These are phyloP conservation scores for Cyberlindnera maritima DNA, from an alignment of 805 yeast species.

Conservation along the genomic window DNA sequence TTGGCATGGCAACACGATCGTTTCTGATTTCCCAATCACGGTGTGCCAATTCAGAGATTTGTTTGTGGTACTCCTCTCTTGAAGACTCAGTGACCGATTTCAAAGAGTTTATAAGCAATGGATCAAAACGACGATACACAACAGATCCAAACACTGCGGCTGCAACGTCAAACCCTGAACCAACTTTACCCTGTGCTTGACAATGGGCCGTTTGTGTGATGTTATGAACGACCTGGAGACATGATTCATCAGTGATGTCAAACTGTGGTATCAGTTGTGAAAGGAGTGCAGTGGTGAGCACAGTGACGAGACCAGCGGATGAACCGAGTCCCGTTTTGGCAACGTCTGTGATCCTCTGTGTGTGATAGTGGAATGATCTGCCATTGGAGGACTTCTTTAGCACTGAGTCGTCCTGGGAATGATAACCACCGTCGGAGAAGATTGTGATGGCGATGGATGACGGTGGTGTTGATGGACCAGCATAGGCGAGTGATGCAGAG, in stretches of 20 bases:
- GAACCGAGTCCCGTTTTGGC: constrained; percentile 96
- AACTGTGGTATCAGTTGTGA: constrained; percentile 41
- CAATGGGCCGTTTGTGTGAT: constrained; percentile 89
- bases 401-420: constrained; percentile 60
- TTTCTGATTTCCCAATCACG: constrained; percentile 62
- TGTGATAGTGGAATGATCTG: constrained; percentile 58
- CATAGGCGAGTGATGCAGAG: constrained; percentile 51
- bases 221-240: constrained; percentile 60
- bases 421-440: constrained; percentile 86
- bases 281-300: constrained; percentile 66
- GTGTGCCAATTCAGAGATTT: constrained; percentile 35
- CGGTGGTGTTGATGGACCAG: constrained; percentile 29
- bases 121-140: constrained; percentile 71
- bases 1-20: constrained; percentile 61
- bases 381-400: constrained; percentile 31
- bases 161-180: constrained; percentile 97
- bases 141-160: constrained; percentile 93
- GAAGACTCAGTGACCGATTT: constrained; percentile 27
- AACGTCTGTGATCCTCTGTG: constrained; percentile 58
- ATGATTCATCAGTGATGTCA: constrained; percentile 26
- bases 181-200: constrained; percentile 90
- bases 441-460: constrained; percentile 48
- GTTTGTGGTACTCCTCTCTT: constrained; percentile 26
- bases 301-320: constrained; percentile 89
- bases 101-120: constrained; percentile 44